Conservation (phyloP, 768 basidiomycete species). For the Clavulina sp. region DNA sequence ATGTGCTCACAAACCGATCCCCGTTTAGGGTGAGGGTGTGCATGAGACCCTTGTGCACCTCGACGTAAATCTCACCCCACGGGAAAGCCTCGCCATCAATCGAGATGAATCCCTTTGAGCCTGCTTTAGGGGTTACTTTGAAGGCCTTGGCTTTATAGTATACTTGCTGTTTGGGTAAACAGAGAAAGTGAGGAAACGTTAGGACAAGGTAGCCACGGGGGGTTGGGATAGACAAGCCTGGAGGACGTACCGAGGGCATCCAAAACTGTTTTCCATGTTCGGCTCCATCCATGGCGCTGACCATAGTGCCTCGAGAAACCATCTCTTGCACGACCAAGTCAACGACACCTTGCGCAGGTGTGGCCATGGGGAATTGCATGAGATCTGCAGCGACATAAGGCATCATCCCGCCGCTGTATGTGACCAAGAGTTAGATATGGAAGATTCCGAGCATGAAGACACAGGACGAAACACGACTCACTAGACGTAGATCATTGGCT, state of each 20-base stretch:
- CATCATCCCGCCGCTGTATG: constrained; percentile 44
- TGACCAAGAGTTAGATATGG: background rate
- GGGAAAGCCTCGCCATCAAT: constrained; percentile 69
- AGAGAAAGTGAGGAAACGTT: background rate
- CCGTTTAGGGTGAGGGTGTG: constrained; percentile 13
- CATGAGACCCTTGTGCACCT: constrained; percentile 48
- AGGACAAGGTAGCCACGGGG: background rate
- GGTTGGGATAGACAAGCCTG: constrained; percentile 7
- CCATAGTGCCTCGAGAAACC: constrained; percentile 37
- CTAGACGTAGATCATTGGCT: constrained; percentile 50
- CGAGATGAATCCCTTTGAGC: constrained; percentile 34
- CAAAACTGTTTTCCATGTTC: constrained; percentile 45
- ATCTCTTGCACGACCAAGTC: constrained; percentile 49
- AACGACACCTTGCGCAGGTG: constrained; percentile 62
- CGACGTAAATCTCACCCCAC: constrained; percentile 58
- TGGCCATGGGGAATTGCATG: constrained; percentile 70
- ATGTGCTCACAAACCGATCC: background rate
- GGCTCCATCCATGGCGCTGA: constrained; percentile 41
- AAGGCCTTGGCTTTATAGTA: constrained; percentile 64
- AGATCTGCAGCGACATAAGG: constrained; percentile 51
- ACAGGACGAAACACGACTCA: constrained; percentile 8
- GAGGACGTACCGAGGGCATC: constrained; percentile 33
- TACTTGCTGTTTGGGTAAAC: constrained; percentile 30
- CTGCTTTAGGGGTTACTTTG: constrained; percentile 40
- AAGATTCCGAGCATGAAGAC: background rate